These are phyloP conservation scores for Protostelium mycophagum DNA, from an alignment of 78 protist genomes.

Conservation along the genomic window DNA sequence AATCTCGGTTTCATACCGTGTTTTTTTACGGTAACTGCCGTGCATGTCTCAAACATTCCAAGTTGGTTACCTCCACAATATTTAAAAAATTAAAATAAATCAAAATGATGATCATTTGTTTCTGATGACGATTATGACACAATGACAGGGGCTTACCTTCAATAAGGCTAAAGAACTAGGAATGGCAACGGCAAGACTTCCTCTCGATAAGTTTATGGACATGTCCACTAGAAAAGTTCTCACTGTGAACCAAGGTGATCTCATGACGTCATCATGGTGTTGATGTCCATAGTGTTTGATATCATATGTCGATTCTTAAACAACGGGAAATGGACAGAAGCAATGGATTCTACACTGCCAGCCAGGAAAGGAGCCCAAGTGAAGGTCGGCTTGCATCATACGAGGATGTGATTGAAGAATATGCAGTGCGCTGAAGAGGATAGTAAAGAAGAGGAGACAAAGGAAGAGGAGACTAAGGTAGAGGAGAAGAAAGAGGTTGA, in stretches of 20 bases:
- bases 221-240: conserved; percentile 21
- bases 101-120: too few relatives aligned
- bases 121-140: too few relatives aligned
- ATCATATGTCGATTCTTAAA: not conserved
- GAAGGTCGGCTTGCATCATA: not conserved
- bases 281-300: conserved; percentile 1
- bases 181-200: conserved; percentile 14
- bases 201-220: conserved; percentile 23
- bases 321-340: conserved; percentile 5
- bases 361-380: not conserved
- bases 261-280: not conserved
- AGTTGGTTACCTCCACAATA: too few relatives aligned
- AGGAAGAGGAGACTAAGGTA: not conserved
- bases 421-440: not conserved
- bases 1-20: too few relatives aligned
- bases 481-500: not conserved
- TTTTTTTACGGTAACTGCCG: too few relatives aligned
- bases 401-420: not conserved
- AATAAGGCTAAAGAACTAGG: conserved; percentile 2
- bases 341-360: conserved; percentile 3
- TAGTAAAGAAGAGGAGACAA: not conserved
- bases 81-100: too few relatives aligned
- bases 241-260: conserved; percentile 39
- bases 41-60: too few relatives aligned
- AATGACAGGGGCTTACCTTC: conserved; percentile 2